Base-by-base conservation (phyloP, 2,329 filamentous ascomycete genomes). In the Alternaria gansuensis region DNA sequence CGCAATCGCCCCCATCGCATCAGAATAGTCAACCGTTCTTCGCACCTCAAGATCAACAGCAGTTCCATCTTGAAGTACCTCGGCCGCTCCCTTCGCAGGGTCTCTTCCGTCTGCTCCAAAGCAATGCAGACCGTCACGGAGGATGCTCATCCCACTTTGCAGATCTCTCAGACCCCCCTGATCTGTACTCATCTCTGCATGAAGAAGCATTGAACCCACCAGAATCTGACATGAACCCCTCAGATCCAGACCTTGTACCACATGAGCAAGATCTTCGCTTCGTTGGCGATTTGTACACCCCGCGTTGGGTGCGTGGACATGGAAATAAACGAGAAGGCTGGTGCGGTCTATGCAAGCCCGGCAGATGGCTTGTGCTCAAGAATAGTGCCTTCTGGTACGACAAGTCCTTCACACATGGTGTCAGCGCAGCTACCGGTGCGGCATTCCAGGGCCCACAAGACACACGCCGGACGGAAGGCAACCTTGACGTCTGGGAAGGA, bases 341-440 rank as follows among this genome's bases (percentile, higher is more conserved):
- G 91, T 96, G 92, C 70, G 91, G 91, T 23, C 90, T 94, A 67
- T 96, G 92, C 82, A 93, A 93, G 75, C 90, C 91, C 2, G 91
- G 91, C 3, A 84, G 91, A 49, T 96, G 92, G 92, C 85, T 94
- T 53, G 91, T 93, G 14, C 82, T 96, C 59, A 96, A 95, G 81
- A 95, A 96, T 79, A 93, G 90, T 54, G 92, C 92, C 6, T 96
- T 92, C 76, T 96, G 92, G 92, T 96, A 96, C 77, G 92, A 96
- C 81, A 94, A 95, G 82, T 91, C 89, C 57, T 96, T 95, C 76
- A 92, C 90, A 2, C 92, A 96, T 72, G 92, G 92, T 49, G 92
- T 96, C 75, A 92, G 90, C 72, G 91, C 90, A 28, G 89, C 90
- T 4, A 94, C 91, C 0, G 91, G 92, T 24, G 88, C 85, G 63